Evolutionary conservation across 768 basidiomycete genomes (phyloP), one percentile per base, ranked within the genome.

Genomic region (Amanita rubescens): DNA sequence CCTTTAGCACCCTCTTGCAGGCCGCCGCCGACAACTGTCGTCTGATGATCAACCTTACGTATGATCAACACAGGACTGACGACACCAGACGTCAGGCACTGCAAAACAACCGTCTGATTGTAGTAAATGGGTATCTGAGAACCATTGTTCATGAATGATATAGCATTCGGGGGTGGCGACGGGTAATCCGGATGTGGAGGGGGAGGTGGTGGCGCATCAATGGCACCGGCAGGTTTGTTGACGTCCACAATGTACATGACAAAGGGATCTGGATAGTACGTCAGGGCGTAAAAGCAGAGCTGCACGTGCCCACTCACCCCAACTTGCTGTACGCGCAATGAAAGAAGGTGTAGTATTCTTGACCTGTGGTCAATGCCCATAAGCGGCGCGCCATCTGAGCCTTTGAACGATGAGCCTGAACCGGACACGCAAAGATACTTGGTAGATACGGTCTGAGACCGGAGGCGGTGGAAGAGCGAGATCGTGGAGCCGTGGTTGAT

Each of bases 201-300:
- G 14, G 89, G 88, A 0, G 87, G 87, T 3, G 87, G 84, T 5
- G 87, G 83, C 30, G 83, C 76, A 60, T 90, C 87, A 48, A 87
- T 82, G 12, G 84, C 84, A 25, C 85, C 85, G 17, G 81, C 77
- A 17, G 91, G 87, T 63, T 87, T 87, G 71, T 82, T 85, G 57
- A 93, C 89, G 67, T 97, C 94, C 57, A 96, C 94, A 57, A 96
- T 93, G 74, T 96, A 98, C 80, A 97, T 90, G 62, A 97, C 84
- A 70, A 96, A 97, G 0, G 93, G 87, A 70, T 94, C 88, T 89
- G 59, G 0, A 38, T 5, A 54, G 44, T 12, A 38, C 38, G 48
- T 54, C 32, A 55, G 54, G 41, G 43, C 46, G 51, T 57, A 33
- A 39, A 53, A 43, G 57, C 38, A 20, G 43, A 41, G 30, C 25